Base-by-base conservation (phyloP, 805 yeast species). In the Pichia nakasei region DNA sequence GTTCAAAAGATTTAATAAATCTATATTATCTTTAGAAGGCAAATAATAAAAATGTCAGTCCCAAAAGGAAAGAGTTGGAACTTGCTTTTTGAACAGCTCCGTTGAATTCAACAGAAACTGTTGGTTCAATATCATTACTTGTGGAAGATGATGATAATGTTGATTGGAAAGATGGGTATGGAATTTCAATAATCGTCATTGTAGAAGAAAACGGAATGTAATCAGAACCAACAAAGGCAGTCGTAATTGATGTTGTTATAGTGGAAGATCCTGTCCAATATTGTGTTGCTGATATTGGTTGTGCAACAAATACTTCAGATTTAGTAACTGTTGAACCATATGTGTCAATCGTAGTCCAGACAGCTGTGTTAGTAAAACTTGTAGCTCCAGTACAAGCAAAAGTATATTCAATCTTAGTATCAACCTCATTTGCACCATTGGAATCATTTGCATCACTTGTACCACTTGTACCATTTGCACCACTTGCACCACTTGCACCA, bases 231-330 rank as follows among this genome's bases (percentile, higher is more conserved):
- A 43, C 22, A 5, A 35, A 29, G 8, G 35, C 26, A 8, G 35
- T 19, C 7, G 35, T 22, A 20, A 35, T 20, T 5, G 19, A 26
- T 3, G 31, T 34, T 7, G 45, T 20, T 4, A 39, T 21, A 7
- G 43, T 43, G 21, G 20, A 38, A 1, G 39, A 20, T 4, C 38
- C 41, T 3, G 45, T 13, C 45, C 45, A 42, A 27, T 37, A 37
- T 9, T 37, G 40, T 1, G 40, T 37, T 3, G 40, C 15, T 9
- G 33, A 8, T 22, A 31, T 24, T 21, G 47, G 47, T 17, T 37
- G 34, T 3, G 35, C 47, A 32, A 44, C 29, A 12, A 26, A 37
- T 6, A 34, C 26, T 4, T 37, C 40, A 2, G 40, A 26, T 13
- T 17, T 27, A 19, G 33, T 27, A 11, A 24, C 11, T 7, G 27